Evolutionary conservation across 2,329 filamentous ascomycete genomes (phyloP).

Genomic region (Aspergillus sp.): DNA sequence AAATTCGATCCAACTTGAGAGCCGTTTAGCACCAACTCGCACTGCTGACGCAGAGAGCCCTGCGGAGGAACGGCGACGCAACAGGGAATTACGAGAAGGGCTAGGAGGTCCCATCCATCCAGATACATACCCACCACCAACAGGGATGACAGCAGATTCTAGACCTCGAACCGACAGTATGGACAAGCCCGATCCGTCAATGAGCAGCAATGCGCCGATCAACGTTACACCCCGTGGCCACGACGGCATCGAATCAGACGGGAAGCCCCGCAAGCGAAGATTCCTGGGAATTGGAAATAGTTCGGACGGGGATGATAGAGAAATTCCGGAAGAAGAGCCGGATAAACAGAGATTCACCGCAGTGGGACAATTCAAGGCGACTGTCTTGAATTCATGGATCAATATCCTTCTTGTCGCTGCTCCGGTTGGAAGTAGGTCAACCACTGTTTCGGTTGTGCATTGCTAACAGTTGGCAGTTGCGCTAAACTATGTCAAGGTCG

Average conservation of each 20-base stretch:
- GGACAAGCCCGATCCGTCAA: constrained; percentile 22
- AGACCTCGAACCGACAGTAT: constrained; percentile 12
- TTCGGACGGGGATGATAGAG: constrained; percentile 11
- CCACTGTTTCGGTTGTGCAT: too few species aligned
- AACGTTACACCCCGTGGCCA: constrained; percentile 25
- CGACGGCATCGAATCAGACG: constrained; percentile 10
- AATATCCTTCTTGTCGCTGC: constrained; percentile 78
- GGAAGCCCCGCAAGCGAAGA: constrained; percentile 28
- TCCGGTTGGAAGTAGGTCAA: constrained; percentile 61
- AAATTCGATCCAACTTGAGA: constrained; percentile 33
- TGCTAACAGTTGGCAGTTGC: constrained; percentile 47
- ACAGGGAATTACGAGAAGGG: constrained; percentile 25
- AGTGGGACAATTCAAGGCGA: constrained; percentile 56
- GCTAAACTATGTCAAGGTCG: constrained; percentile 63
- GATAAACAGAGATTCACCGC: constrained; percentile 38
- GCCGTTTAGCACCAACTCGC: constrained; percentile 19
- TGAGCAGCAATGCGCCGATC: constrained; percentile 31
- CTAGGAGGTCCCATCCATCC: constrained; percentile 25
- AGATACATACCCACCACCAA: constrained; percentile 26
- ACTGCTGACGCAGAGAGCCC: constrained; percentile 25
- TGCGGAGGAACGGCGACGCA: constrained; percentile 24
- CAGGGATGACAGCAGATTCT: constrained; percentile 21
- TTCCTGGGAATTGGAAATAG: constrained; percentile 19
- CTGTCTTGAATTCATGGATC: constrained; percentile 80
- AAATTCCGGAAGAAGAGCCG: constrained; percentile 7